phyloP scores from a whole-genome alignment of 768 basidiomycete species.

The Calocybe cyanea region DNA sequence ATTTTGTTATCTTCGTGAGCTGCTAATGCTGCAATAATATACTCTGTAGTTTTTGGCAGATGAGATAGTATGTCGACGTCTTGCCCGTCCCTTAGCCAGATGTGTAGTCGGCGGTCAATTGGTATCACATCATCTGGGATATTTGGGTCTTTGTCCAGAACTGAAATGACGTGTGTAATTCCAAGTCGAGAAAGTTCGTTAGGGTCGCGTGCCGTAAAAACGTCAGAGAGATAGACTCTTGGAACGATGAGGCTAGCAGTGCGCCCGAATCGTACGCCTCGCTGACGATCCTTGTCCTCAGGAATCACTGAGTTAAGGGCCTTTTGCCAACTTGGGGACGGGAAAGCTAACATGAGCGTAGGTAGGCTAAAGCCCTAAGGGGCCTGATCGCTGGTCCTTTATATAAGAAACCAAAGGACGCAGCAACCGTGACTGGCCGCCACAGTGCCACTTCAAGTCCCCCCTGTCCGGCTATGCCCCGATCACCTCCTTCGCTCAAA shows the following conservation, averaged over 20 bases:
- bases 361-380: no score
- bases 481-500: no score
- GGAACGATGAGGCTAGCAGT: slow-evolving; percentile 37
- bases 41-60: slow-evolving; percentile 32
- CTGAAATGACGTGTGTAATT: slow-evolving; percentile 71
- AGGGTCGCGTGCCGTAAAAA: slow-evolving; percentile 47
- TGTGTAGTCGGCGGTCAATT: slow-evolving; percentile 42
- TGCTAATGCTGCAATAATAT: slow-evolving; percentile 29
- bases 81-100: slow-evolving; percentile 32
- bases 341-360: slow-evolving; percentile 28
- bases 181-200: slow-evolving; percentile 50
- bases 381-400: no score
- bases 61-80: slow-evolving; percentile 30
- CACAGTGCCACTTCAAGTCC: no score
- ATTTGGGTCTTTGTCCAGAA: slow-evolving; percentile 48
- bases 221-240: slow-evolving; percentile 62
- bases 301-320: slow-evolving; percentile 12
- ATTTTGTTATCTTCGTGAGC: slow-evolving; percentile 34
- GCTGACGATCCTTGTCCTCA: slow-evolving; percentile 10
- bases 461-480: no score
- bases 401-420: no score
- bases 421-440: no score
- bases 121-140: slow-evolving; percentile 43
- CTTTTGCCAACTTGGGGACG: slow-evolving; percentile 26
- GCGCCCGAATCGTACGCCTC: slow-evolving; percentile 9